Evolutionary conservation across 768 basidiomycete species (phyloP).

Genomic region (Mycena rebaudengoi): DNA sequence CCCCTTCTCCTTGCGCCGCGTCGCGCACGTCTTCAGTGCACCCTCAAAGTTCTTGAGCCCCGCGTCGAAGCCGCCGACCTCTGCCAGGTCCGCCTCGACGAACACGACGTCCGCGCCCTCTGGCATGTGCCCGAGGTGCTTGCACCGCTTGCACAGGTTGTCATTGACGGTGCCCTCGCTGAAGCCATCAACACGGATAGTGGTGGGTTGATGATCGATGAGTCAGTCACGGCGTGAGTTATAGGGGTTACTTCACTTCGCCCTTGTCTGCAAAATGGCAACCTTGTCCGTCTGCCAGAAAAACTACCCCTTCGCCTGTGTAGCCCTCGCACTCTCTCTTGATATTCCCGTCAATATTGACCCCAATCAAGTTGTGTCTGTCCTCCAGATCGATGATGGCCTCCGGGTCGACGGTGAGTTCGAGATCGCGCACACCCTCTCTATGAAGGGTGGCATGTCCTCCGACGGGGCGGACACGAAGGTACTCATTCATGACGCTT

Average conservation of each 20-base stretch:
- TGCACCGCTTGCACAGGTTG: conserved; percentile 93
- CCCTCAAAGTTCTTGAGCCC: conserved; percentile 86
- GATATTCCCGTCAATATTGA: not conserved
- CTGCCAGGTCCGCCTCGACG: conserved; percentile 86
- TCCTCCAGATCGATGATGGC: not conserved
- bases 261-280: too few species aligned
- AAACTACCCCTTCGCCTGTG: not conserved
- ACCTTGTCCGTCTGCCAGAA: not conserved
- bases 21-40: conserved; percentile 76
- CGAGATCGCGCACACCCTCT: not conserved
- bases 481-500: not conserved
- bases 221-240: too few species aligned
- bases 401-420: not conserved
- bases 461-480: not conserved
- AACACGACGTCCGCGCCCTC: conserved; percentile 94
- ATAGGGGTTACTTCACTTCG: too few species aligned
- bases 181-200: conserved; percentile 79
- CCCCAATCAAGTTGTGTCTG: not conserved
- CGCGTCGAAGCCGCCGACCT: conserved; percentile 65
- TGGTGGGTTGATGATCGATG: too few species aligned
- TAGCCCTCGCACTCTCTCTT: not conserved
- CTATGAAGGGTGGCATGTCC: not conserved
- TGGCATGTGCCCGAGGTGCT: conserved; percentile 93
- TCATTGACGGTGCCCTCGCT: conserved; percentile 88
- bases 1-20: conserved; percentile 81